Evolutionary conservation across 192 early-diverging fungal genomes (phyloP).

Genomic region (Powellomyces hirtus): DNA sequence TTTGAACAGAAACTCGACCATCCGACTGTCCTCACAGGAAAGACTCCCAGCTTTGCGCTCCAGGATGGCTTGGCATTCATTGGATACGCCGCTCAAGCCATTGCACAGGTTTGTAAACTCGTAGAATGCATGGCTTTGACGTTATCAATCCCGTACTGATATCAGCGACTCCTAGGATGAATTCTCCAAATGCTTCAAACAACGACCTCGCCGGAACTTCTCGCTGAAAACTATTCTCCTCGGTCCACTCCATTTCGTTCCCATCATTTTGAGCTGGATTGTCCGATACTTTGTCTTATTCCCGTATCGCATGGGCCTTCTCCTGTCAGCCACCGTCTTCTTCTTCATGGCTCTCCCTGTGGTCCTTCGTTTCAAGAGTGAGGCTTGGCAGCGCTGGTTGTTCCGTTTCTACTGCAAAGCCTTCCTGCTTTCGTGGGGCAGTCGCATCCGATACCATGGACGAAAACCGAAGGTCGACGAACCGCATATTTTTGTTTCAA

Average conservation of each 20-base stretch:
- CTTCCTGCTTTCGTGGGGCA: constrained; percentile 52
- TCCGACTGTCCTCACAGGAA: not conserved
- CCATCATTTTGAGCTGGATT: constrained; percentile 34
- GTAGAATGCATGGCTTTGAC: not conserved
- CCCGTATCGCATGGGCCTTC: constrained; percentile 32
- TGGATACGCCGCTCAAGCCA: constrained; percentile 49
- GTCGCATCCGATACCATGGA: constrained; percentile 43
- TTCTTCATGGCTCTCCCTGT: constrained; percentile 48
- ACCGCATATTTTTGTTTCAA: constrained; percentile 57
- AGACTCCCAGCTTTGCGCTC: constrained; percentile 27
- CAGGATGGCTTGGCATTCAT: constrained; percentile 57
- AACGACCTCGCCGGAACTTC: constrained; percentile 43
- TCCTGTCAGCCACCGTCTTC: constrained; percentile 32
- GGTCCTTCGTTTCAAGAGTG: constrained; percentile 39
- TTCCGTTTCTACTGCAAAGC: constrained; percentile 50
- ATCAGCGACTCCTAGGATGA: constrained; percentile 36
- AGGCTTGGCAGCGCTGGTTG: constrained; percentile 41
- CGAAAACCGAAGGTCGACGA: constrained; percentile 36
- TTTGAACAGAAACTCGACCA: constrained; percentile 24
- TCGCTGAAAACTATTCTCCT: constrained; percentile 30
- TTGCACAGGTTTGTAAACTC: constrained; percentile 45
- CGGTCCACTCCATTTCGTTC: constrained; percentile 31
- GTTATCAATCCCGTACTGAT: not conserved
- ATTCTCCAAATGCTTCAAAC: constrained; percentile 53
- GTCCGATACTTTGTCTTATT: constrained; percentile 45